Evolutionary conservation across 495 filamentous ascomycete genomes (phyloP), one percentile per base, ranked within the genome.

Genomic region (Hypoxylon crocopeplum): DNA sequence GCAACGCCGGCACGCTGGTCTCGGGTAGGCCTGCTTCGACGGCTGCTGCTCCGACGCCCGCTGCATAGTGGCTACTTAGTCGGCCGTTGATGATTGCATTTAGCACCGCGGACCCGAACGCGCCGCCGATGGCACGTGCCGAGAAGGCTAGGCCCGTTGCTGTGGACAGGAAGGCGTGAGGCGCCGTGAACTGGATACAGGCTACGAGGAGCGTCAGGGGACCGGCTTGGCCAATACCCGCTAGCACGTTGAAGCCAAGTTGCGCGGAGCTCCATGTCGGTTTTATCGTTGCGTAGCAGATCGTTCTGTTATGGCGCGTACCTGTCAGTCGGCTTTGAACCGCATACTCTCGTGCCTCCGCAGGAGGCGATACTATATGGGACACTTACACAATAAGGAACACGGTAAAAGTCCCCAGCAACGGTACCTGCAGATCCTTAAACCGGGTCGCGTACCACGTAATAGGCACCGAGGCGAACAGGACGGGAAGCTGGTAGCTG

Each of bases 121-220:
- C 81, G 19, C 80, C 79, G 21, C 80, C 79, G 48, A 84, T 79
- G 17, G 80, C 80, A 24, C 79, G 65, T 7, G 80, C 79, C 5
- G 78, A 80, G 70, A 83, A 82, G 11, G 76, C 79, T 0, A 84
- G 73, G 2, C 80, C 81, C 1, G 81, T 83, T 0, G 81, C 79
- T 1, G 80, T 84, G 5, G 75, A 78, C 17, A 84, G 73, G 59
- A 76, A 82, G 6, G 79, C 76, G 50, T 83, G 81, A 1, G 81
- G 80, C 0, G 80, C 73, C 5, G 79, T 82, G 65, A 82, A 82
- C 64, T 83, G 81, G 16, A 84, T 71, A 42, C 74, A 70, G 3
- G 80, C 80, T 2, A 77, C 71, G 6, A 84, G 69, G n/a, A 82
- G 71, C 2, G 77, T 79, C 2, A 81, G 63, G 1, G 79, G 79